Percentiles rank a stretch among this genome's conserved stretches.
Evolutionary conservation across 495 filamentous ascomycete species (phyloP).

Genomic region (Umbilicaria muhlenbergii): DNA sequence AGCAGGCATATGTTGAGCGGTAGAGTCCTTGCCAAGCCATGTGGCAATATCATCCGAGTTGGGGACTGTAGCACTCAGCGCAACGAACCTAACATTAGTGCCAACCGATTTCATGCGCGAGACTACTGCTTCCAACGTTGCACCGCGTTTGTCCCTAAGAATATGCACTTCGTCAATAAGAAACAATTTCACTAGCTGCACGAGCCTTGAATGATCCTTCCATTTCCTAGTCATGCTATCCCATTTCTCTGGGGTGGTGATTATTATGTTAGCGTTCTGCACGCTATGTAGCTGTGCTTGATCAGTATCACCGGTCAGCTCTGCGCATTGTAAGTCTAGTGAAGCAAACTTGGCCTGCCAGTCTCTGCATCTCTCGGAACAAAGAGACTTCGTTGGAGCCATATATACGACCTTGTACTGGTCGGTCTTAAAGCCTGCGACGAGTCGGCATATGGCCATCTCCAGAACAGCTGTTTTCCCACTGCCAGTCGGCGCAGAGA

Average conservation of each 20-base stretch:
- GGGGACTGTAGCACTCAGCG: slow-evolving; percentile 83
- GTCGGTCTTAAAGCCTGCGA: slow-evolving; percentile 42
- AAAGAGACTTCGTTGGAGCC: slow-evolving; percentile 87
- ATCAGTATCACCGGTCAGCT: slow-evolving; percentile 88
- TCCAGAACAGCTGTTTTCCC: slow-evolving; percentile 90
- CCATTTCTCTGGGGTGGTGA: slow-evolving; percentile 98
- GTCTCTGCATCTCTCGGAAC: slow-evolving; percentile 65
- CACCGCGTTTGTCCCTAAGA: slow-evolving; percentile 75
- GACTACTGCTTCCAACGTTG: slow-evolving; percentile 87
- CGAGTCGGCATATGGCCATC: slow-evolving; percentile 73
- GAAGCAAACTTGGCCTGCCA: slow-evolving; percentile 75
- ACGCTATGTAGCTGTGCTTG: slow-evolving; percentile 55
- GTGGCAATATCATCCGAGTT: slow-evolving; percentile 81
- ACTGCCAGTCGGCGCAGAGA: slow-evolving; percentile 84
- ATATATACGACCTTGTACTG: slow-evolving; percentile 90
- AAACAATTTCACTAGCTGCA: slow-evolving; percentile 78
- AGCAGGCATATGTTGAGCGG: slow-evolving; percentile 52
- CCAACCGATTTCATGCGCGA: slow-evolving; percentile 92
- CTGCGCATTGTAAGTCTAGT: slow-evolving; percentile 61
- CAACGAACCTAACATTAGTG: slow-evolving; percentile 76
- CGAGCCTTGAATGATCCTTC: slow-evolving; percentile 73
- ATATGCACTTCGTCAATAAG: slow-evolving; percentile 97
- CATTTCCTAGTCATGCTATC: slow-evolving; percentile 94
- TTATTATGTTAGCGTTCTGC: slow-evolving; percentile 73
- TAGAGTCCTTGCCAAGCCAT: slow-evolving; percentile 75